Percentiles rank a stretch among this genome's conserved stretches.
phyloP scores from a whole-genome alignment of 139 green algal genomes.

The Micractinium conductrix region DNA sequence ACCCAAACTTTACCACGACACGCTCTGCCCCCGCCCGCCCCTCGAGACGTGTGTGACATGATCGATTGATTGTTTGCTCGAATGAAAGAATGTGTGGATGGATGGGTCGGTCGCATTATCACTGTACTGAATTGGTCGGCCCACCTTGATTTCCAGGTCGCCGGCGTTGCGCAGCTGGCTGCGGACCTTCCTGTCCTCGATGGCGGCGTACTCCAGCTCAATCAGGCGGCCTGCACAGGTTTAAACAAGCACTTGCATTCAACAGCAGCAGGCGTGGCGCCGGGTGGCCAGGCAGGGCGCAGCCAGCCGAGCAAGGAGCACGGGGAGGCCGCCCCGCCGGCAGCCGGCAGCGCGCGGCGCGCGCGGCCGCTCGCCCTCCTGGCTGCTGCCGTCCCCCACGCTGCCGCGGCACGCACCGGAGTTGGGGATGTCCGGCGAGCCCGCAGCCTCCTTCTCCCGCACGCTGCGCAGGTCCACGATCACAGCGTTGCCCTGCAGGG shows the following conservation, averaged over 20 bases:
- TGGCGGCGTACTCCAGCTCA: conserved; percentile 81
- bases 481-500: conserved; percentile 28
- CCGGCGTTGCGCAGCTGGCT: conserved; percentile 66
- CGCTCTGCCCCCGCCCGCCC: too few relatives aligned
- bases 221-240: conserved; percentile 47
- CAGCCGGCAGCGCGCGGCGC: too few relatives aligned
- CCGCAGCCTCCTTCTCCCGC: conserved; percentile 81
- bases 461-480: conserved; percentile 83
- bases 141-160: conserved; percentile 56
- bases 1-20: too few relatives aligned
- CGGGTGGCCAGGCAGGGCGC: too few relatives aligned
- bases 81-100: too few relatives aligned
- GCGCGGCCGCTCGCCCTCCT: too few relatives aligned
- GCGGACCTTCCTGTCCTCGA: conserved; percentile 74
- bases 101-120: too few relatives aligned
- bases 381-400: too few relatives aligned
- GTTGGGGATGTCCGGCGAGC: conserved; percentile 80
- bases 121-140: too few relatives aligned
- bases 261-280: conserved; percentile 24
- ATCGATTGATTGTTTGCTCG: too few relatives aligned
- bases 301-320: neutral
- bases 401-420: neutral
- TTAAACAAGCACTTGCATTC: neutral
- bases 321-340: neutral
- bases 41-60: too few relatives aligned